Evolutionary conservation across 306 rosid genomes (phyloP).

Genomic region (Crotalaria pallida): DNA sequence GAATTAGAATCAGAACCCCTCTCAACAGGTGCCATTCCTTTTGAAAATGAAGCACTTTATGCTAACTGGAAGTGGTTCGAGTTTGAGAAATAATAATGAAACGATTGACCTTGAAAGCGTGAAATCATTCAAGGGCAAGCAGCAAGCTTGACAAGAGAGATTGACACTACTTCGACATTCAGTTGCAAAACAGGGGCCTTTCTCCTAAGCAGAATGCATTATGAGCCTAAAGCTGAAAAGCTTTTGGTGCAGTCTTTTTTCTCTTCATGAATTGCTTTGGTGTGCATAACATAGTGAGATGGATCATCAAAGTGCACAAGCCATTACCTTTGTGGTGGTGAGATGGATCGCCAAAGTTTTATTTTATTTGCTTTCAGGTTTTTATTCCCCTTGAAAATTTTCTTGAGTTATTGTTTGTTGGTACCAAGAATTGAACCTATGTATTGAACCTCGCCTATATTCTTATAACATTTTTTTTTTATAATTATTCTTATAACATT

Average conservation of each 20-base stretch:
- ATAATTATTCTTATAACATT: too few species aligned
- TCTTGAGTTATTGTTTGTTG: not conserved
- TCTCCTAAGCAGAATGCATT: not conserved
- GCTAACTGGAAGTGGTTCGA: slow-evolving; percentile 91
- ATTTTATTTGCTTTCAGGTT: not conserved
- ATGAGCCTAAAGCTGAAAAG: not conserved
- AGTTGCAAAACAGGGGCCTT: not conserved
- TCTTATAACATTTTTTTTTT: too few species aligned
- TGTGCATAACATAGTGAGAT: not conserved
- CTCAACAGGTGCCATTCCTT: slow-evolving; percentile 26
- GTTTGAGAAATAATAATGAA: slow-evolving; percentile 40
- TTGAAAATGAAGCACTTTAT: slow-evolving; percentile 59
- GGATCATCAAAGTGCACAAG: not conserved
- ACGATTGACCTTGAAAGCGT: not conserved
- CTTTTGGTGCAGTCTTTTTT: not conserved
- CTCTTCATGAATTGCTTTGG: not conserved
- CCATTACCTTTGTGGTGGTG: not conserved
- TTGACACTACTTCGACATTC: not conserved
- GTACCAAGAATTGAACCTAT: too few species aligned
- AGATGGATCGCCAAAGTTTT: not conserved
- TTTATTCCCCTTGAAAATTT: not conserved
- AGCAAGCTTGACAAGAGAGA: not conserved
- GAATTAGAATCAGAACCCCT: slow-evolving; percentile 22
- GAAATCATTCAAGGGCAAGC: not conserved
- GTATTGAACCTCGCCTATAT: too few species aligned